Conservation (phyloP, 2,329 filamentous ascomycete genomes). For the Exophiala sp. region DNA sequence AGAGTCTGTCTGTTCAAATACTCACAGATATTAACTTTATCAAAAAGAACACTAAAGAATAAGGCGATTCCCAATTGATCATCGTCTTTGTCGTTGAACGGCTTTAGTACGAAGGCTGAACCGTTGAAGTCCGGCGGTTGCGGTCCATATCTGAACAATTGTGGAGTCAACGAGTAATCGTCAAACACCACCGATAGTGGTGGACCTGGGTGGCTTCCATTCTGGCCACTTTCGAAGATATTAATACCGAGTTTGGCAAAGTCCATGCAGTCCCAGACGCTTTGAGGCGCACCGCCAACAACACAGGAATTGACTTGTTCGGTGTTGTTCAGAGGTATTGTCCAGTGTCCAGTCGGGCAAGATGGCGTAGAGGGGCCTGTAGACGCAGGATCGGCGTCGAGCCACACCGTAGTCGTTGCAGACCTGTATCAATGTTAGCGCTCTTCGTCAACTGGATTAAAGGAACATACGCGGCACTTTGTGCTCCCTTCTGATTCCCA, state of each 20-base stretch:
- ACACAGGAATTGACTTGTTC: constrained; percentile 51
- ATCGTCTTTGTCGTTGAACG: constrained; percentile 58
- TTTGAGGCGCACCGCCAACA: constrained; percentile 40
- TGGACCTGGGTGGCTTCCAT: constrained; percentile 24
- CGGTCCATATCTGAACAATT: constrained; percentile 56
- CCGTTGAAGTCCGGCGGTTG: constrained; percentile 53
- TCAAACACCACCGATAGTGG: constrained; percentile 37
- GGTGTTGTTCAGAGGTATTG: constrained; percentile 46
- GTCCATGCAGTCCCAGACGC: constrained; percentile 51
- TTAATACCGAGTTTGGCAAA: constrained; percentile 35
- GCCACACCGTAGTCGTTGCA: constrained; percentile 43
- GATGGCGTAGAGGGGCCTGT: constrained; percentile 41
- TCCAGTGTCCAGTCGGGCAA: constrained; percentile 47
- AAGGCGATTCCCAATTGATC: constrained; percentile 58
- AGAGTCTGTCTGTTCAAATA: neutral
- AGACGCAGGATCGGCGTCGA: constrained; percentile 52
- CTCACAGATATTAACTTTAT: constrained; percentile 59
- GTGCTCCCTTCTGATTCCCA: constrained; percentile 37
- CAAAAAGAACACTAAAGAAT: constrained; percentile 60
- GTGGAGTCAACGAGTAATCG: constrained; percentile 35
- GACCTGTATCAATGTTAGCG: constrained; percentile 4
- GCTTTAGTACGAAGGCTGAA: constrained; percentile 46
- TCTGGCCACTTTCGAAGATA: constrained; percentile 28
- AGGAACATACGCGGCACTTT: constrained; percentile 26
- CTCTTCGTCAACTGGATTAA: neutral